A percentile compares a stretch with the other conserved stretches of the same genome.
Evolutionary conservation across 2,329 filamentous ascomycete genomes (phyloP).

Genomic region (Hymenoscyphus scutula): DNA sequence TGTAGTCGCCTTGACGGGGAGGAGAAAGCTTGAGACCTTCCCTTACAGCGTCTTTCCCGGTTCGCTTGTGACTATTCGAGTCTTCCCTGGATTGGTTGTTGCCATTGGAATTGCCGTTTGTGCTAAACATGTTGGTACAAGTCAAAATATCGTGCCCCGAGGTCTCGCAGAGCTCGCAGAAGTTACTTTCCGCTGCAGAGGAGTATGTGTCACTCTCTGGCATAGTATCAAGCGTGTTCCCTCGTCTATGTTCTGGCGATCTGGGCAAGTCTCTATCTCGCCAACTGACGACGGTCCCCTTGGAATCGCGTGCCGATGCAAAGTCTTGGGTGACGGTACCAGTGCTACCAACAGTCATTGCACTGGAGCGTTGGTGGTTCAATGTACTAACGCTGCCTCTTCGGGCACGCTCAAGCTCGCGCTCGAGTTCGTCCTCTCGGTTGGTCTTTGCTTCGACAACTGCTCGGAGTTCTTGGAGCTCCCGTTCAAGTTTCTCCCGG

Average conservation of each 20-base stretch:
- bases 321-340: constrained; percentile 44
- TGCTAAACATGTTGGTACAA: constrained; percentile 80
- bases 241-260: constrained; percentile 46
- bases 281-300: constrained; percentile 60
- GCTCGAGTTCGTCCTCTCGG: constrained; percentile 82
- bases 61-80: constrained; percentile 26
- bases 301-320: constrained; percentile 63
- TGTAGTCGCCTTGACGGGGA: constrained; percentile 42
- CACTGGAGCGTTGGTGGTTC: constrained; percentile 49
- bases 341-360: constrained; percentile 48
- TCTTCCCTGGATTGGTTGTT: neutral
- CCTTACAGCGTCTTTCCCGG: constrained; percentile 40
- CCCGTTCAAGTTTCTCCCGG: constrained; percentile 72
- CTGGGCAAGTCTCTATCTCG: constrained; percentile 45
- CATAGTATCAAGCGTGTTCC: constrained; percentile 63
- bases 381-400: constrained; percentile 40
- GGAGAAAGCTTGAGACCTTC: constrained; percentile 44
- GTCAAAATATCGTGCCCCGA: constrained; percentile 90
- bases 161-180: constrained; percentile 91
- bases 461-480: constrained; percentile 74
- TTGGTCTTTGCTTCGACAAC: constrained; percentile 69
- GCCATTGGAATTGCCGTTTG: constrained; percentile 24
- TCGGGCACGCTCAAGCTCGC: constrained; percentile 69
- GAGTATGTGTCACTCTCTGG: constrained; percentile 68
- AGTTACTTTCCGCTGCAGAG: constrained; percentile 61